phyloP scores from a whole-genome alignment of 148 eudicot genomes.

The Hydrangea macrophylla region DNA sequence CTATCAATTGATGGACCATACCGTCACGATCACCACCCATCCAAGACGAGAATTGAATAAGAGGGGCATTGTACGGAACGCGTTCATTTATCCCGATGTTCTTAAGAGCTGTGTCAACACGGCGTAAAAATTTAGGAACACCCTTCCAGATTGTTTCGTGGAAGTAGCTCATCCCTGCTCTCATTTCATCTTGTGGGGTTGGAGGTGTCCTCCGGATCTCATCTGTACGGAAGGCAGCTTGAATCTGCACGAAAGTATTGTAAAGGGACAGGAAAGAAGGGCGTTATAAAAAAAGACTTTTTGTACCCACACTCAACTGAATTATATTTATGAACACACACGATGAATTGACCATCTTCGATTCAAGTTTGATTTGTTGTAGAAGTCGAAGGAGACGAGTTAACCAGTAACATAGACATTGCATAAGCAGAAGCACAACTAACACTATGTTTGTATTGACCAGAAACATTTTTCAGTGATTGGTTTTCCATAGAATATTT shows the following conservation, averaged over 20 bases:
- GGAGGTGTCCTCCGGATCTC: conserved; percentile 92
- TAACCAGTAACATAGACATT: too few species aligned
- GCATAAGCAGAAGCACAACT: too few species aligned
- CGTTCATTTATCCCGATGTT: conserved; percentile 95
- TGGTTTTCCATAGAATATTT: too few species aligned
- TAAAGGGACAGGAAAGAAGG: too few species aligned
- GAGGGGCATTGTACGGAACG: conserved; percentile 95
- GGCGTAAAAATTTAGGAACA: conserved; percentile 91
- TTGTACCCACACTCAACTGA: too few species aligned
- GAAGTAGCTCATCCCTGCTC: conserved; percentile 99
- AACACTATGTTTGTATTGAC: too few species aligned
- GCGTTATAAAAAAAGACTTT: too few species aligned
- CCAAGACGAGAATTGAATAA: conserved; percentile 98
- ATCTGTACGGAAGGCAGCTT: conserved; percentile 98
- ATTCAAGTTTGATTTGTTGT: too few species aligned
- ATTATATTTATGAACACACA: too few species aligned
- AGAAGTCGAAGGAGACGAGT: too few species aligned
- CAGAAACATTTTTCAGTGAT: too few species aligned
- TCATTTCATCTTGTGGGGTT: conserved; percentile 98
- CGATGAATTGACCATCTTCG: too few species aligned
- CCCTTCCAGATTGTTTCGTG: conserved; percentile 98
- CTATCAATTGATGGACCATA: conserved; percentile 23
- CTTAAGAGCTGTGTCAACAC: conserved; percentile 94
- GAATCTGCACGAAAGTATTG: conserved; percentile 52
- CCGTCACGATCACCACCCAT: conserved; percentile 99